These are phyloP conservation scores for Globisporangium emineosum DNA, from an alignment of 352 stramenopile species.

Conservation along the genomic window DNA sequence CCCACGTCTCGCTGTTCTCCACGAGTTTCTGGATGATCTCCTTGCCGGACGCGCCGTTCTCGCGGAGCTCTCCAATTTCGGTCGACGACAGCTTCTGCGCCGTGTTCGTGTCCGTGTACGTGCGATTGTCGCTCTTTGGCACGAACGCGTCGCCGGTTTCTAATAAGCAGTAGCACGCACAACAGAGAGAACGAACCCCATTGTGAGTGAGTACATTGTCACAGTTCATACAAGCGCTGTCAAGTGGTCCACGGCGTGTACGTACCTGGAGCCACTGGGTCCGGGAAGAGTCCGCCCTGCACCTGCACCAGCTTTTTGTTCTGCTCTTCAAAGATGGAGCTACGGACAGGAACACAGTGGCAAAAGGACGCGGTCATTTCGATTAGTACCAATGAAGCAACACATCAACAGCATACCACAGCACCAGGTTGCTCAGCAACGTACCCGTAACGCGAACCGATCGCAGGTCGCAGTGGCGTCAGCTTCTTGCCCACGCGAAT, in stretches of 20 bases:
- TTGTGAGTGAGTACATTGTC: no score
- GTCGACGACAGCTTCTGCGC: conserved; percentile 72
- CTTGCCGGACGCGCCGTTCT: conserved; percentile 64
- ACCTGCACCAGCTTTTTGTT: conserved; percentile 78
- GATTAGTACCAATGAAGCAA: not conserved
- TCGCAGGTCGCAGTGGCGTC: conserved; percentile 58
- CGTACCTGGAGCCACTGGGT: conserved; percentile 72
- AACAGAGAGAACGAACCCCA: not conserved
- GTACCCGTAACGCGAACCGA: conserved; percentile 73
- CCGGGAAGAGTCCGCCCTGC: conserved; percentile 71
- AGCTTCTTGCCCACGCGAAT: conserved; percentile 85
- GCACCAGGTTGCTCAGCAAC: not conserved
- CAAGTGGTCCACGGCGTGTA: not conserved
- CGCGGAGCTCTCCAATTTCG: conserved; percentile 65
- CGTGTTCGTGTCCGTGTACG: conserved; percentile 85
- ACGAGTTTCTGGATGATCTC: conserved; percentile 93
- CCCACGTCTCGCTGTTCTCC: conserved; percentile 94
- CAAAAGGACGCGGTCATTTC: not conserved
- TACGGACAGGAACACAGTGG: conserved; percentile 13
- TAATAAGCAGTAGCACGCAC: conserved; percentile 13
- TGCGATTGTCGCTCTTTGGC: conserved; percentile 71
- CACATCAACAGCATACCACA: not conserved
- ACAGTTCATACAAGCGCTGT: not conserved
- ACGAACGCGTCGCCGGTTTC: conserved; percentile 82
- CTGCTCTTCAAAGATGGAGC: conserved; percentile 80